Evolutionary conservation across 345 rosid species (phyloP), one percentile per base, ranked within the genome.

Genomic region (Camelina sativa): DNA sequence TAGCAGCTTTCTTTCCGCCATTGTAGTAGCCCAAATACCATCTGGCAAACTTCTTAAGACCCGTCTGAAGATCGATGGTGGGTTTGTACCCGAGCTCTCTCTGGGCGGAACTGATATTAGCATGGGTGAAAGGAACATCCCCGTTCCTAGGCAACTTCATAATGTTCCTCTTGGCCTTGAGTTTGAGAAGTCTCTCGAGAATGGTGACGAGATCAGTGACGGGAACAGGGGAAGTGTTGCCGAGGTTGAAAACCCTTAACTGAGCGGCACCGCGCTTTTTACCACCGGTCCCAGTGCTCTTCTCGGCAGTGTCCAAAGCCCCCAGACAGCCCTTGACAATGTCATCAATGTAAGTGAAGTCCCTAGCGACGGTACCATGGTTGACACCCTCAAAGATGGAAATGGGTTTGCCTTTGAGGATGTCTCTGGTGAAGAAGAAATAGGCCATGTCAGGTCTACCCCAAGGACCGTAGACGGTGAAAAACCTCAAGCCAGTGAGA

Each of bases 231-330:
- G 98, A 91, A 1, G 98, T 91, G 53, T 94, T 94, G 65, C 97
- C 98, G 65, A 94, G 81, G 75, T 91, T 94, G 72, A 81, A 94
- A 34, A 94, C 93, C 79, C 98, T 82, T 76, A 94, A 79, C 67
- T 94, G 97, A 8, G 97, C 98, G 0, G 92, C 82, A 9, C 86
- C 83, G 43, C 83, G 89, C 89, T 91, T 94, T 89, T 88, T 94
- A 48, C 97, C 98, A 25, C 95, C 95, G 38, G 84, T 91, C 6
- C 97, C 97, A 0, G 95, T 91, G 82, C 97, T 94, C 86, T 91
- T 94, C 85, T 87, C 82, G 0, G 98, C 95, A 4, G 96, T 93
- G 78, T 91, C 97, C 69, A 93, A 74, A 1, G 98, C 85, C 7
- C 85, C 97, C 52, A 91, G 79, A 67, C 97, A 93, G 0, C 98